Evolutionary conservation across 2,329 filamentous ascomycete genomes (phyloP), one percentile per base, ranked within the genome.

Genomic region (Cadophora luteo-olivacea): DNA sequence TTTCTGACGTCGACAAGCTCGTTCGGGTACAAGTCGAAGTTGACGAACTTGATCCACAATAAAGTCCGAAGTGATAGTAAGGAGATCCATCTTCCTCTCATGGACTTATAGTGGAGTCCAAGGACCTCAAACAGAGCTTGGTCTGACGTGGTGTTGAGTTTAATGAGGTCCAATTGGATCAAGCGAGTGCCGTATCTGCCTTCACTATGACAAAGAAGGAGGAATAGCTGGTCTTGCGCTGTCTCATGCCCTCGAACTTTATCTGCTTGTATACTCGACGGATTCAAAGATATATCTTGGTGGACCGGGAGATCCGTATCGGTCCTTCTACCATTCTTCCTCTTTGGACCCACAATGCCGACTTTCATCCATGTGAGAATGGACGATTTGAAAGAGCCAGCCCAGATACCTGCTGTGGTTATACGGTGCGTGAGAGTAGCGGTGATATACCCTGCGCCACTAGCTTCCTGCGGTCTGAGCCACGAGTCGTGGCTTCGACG

Each of bases 1-100:
- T 74, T 70, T 8, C 68, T 52, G 0, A 74, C 65, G 51, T 75
- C 73, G 12, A 75, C 68, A 4, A 72, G 55, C 14, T 69, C 61
- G n/a, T 65, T 67, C 16, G 29, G 33, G 29, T 70, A 69, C n/a
- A 71, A 45, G 33, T 73, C 69, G 48, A 75, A 75, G 4, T 67
- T 45, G 0, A 74, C 73, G 24, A 75, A 75, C 22, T 73, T 74
- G 49, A 75, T 72, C n/a, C 61, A 67, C 29, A 22, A 41, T 3
- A 74, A 63, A 2, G 52, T 72, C 6, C 66, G 63, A 0, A 75
- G 49, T 1, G 72, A 73, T 5, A 72, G n/a, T 1, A 16, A 51
- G 1, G 61, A 67, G 0, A 60, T 8, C 48, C 55, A 73, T 36
- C 22, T 58, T 29, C 67, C 60, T 19, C 66, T 55, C 64, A 72